A percentile compares a stretch with the other conserved stretches of the same genome.
phyloP scores from a whole-genome alignment of 2,329 filamentous ascomycete species.

The Alternaria postmessia region DNA sequence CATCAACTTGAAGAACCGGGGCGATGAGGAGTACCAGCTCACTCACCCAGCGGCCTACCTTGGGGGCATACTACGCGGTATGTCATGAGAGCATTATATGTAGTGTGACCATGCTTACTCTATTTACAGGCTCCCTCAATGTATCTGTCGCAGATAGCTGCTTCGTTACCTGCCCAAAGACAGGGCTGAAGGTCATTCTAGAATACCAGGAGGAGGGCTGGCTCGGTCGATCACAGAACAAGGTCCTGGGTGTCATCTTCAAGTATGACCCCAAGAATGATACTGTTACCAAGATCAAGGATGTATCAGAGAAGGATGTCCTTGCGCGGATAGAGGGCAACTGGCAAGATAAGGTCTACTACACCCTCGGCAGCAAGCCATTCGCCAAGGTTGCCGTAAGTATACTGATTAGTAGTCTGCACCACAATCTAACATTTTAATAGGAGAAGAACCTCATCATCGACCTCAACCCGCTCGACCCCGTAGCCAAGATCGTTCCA shows the following conservation, averaged over 20 bases:
- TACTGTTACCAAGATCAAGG: constrained; percentile 78
- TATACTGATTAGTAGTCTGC: constrained; percentile 22
- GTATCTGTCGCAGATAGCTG: constrained; percentile 91
- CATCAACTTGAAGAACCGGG: constrained; percentile 79
- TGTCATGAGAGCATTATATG: neutral
- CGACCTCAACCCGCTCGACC: constrained; percentile 83
- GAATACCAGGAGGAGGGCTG: constrained; percentile 95
- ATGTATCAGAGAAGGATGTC: constrained; percentile 85
- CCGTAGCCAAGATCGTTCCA: constrained; percentile 80
- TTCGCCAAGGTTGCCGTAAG: constrained; percentile 65
- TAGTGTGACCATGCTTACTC: constrained; percentile 15
- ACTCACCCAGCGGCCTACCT: constrained; percentile 94
- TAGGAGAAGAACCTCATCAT: constrained; percentile 75
- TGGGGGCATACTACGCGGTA: constrained; percentile 80
- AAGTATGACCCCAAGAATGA: constrained; percentile 89
- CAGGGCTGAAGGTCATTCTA: constrained; percentile 87
- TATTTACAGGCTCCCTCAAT: constrained; percentile 70
- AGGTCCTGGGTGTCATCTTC: constrained; percentile 89
- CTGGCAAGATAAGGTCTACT: constrained; percentile 79
- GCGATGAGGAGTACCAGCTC: constrained; percentile 91
- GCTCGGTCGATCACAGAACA: constrained; percentile 90
- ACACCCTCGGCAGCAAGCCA: constrained; percentile 59
- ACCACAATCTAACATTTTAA: constrained; percentile 14
- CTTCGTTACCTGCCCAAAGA: constrained; percentile 88
- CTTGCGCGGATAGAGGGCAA: constrained; percentile 82